These are phyloP conservation scores for Anastatica hierochuntica DNA, from an alignment of 345 rosid genomes.

Conservation along the genomic window DNA sequence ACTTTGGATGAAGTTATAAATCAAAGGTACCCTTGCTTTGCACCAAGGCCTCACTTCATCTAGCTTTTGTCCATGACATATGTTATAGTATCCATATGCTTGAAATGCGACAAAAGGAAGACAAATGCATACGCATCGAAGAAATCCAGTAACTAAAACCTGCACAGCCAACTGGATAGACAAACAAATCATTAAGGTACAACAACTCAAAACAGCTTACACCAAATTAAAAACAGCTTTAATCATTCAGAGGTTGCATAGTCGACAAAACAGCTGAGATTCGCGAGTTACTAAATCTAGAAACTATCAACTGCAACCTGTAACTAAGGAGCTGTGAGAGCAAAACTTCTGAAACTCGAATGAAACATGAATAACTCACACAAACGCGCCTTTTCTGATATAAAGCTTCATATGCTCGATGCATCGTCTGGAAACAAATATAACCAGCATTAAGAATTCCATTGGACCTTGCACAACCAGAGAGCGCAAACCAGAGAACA, in stretches of 20 bases:
- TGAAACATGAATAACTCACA: conserved; percentile 40
- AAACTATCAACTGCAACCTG: too few species aligned
- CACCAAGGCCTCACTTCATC: conserved; percentile 85
- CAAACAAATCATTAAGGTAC: conserved; percentile 1
- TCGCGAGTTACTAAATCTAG: too few species aligned
- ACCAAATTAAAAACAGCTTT: neutral
- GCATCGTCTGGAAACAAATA: conserved; percentile 78
- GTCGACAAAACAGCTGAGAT: too few species aligned
- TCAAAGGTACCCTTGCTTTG: conserved; percentile 57
- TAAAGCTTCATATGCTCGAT: conserved; percentile 52
- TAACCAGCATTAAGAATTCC: conserved; percentile 95
- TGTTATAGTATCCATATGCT: conserved; percentile 67
- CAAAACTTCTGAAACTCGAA: neutral
- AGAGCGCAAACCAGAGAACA: conserved; percentile 69
- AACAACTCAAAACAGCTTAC: neutral
- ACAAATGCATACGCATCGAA: conserved; percentile 48
- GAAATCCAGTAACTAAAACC: conserved; percentile 49
- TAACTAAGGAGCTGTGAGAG: too few species aligned
- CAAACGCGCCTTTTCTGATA: conserved; percentile 32
- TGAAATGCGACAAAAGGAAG: conserved; percentile 73
- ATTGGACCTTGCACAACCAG: conserved; percentile 88
- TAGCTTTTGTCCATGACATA: conserved; percentile 46
- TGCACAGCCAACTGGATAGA: conserved; percentile 43
- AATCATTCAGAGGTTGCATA: neutral
- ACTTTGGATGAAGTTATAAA: conserved; percentile 77